Base-by-base conservation (phyloP, 2,329 filamentous ascomycete genomes). In the Domatiomyces globalis region DNA sequence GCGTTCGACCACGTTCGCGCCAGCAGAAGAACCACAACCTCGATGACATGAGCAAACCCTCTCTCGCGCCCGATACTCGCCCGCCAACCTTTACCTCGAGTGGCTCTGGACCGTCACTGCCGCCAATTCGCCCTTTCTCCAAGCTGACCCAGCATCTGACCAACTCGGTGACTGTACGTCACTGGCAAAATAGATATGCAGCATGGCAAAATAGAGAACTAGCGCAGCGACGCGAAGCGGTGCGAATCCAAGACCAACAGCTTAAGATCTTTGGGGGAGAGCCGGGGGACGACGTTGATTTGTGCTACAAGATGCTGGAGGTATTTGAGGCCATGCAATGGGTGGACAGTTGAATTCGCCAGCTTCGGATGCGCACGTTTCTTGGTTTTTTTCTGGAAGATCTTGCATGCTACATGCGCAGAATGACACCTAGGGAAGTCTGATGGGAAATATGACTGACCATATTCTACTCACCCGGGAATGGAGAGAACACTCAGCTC, bases 271-370 rank as follows among this genome's bases (percentile, higher is more conserved):
- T 61, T 51, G 60, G 60, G 44, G 60, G 58, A 12, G 58, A 61
- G 43, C 60, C 58, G 6, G 57, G 58, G 20, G 60, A 61, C 33
- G 58, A 60, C 48, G 51, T 57, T 25, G 44, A 48, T 51, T 65
- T 74, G 44, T 73, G 71, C 60, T 69, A 69, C 58, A 67, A 67
- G 51, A 74, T 74, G 72, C 63, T 73, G 54, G 71, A 73, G 57
- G 72, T 70, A 51, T 74, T 74, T 52, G 70, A 64, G 58, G 68
- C 68, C 50, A 67, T 74, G 58, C 71, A 74, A 56, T 74, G 71
- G 61, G 69, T 73, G 54, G 63, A 72, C 27, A 54, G 49, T 18
- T 39, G 33, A 39, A 15, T 15, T 15, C 33, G 15, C 4, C 10
- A 39, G 10, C 33, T 2, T 39, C 2, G 12, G 12, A 15, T 39